Conservation (phyloP, 352 stramenopile genomes). For the Phytophthora aleatoria region DNA sequence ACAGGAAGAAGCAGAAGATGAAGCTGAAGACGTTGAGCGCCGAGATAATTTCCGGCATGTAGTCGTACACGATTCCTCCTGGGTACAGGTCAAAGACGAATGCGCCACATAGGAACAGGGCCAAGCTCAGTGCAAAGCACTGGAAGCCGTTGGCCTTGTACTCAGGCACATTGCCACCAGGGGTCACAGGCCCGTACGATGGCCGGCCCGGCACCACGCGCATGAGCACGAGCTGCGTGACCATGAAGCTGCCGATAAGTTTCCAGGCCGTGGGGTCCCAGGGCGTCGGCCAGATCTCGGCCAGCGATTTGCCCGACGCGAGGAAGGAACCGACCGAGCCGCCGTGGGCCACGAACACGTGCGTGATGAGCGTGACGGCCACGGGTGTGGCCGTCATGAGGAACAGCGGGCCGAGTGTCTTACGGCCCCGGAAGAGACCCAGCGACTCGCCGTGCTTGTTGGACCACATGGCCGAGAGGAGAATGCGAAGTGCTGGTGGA, state of each 20-base stretch:
- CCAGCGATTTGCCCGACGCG: conserved; percentile 50
- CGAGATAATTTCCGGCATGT: conserved; percentile 87
- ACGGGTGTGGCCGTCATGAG: conserved; percentile 89
- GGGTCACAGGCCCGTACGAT: conserved; percentile 86
- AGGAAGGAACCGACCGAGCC: conserved; percentile 49
- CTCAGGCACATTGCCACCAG: conserved; percentile 87
- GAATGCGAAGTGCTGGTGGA: conserved; percentile 24
- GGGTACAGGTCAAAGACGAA: conserved; percentile 64
- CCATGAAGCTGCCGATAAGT: conserved; percentile 89
- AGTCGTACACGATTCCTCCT: conserved; percentile 86
- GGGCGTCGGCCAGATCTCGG: conserved; percentile 80
- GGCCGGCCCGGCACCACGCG: conserved; percentile 86
- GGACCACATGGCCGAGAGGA: conserved; percentile 57
- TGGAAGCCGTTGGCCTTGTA: conserved; percentile 95
- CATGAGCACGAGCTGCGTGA: conserved; percentile 91
- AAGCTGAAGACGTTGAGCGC: conserved; percentile 96
- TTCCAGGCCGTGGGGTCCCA: conserved; percentile 90
- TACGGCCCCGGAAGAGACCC: conserved; percentile 78
- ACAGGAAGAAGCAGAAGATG: conserved; percentile 91
- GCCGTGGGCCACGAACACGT: conserved; percentile 68
- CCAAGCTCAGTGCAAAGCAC: conserved; percentile 89
- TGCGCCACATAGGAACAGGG: conserved; percentile 66
- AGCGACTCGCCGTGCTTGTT: conserved; percentile 71
- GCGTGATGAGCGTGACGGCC: conserved; percentile 85
- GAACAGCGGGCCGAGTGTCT: conserved; percentile 85